Evolutionary conservation across 2,329 filamentous ascomycete species (phyloP).

Genomic region (Penicillium sp.): DNA sequence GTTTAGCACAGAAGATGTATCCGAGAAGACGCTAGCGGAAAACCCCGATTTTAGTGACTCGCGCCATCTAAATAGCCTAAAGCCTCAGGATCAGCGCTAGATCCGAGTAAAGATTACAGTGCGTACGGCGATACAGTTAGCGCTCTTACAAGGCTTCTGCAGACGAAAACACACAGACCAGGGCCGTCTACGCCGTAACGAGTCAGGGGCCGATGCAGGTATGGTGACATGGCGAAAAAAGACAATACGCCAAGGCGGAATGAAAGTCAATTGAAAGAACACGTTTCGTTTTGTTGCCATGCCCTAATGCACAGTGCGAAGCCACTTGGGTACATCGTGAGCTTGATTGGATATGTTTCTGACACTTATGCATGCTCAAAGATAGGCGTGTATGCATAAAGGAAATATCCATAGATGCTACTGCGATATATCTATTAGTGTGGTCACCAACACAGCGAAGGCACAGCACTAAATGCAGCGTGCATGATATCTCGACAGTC

Average conservation of each 20-base stretch:
- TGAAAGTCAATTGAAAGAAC: neutral
- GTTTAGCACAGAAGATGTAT: too few relatives aligned
- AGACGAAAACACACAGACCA: neutral
- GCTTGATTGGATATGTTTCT: slow-evolving; percentile 13
- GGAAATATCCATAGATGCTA: neutral
- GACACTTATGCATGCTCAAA: neutral
- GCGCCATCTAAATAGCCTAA: neutral
- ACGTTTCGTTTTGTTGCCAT: neutral
- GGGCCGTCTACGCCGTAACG: neutral
- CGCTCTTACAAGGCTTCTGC: neutral
- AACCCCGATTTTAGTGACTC: neutral
- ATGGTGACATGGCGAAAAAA: neutral
- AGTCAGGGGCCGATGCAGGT: neutral
- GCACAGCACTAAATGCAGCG: neutral
- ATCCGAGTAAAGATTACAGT: too few relatives aligned
- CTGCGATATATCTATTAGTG: neutral
- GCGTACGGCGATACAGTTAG: neutral
- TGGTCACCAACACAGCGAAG: neutral
- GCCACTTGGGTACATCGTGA: neutral
- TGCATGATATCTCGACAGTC: neutral
- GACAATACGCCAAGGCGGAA: neutral
- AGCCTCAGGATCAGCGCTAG: neutral
- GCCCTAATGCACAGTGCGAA: neutral
- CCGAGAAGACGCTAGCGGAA: neutral
- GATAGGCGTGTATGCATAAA: neutral